These are phyloP conservation scores for Skeletonema marinoi DNA, from an alignment of 108 stramenopile species.

Conservation along the genomic window DNA sequence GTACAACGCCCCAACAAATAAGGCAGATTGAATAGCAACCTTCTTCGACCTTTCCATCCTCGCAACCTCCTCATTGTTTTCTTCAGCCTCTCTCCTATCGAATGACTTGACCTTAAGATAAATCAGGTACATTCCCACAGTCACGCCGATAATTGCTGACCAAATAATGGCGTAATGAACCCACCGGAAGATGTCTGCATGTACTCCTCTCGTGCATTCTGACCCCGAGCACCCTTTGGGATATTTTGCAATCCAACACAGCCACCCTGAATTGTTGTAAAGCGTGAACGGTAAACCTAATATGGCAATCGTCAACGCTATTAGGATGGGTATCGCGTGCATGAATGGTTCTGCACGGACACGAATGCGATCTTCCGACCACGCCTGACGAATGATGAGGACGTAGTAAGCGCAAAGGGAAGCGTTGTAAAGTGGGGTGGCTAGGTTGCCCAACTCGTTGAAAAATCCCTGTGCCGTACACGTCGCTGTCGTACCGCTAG, in stretches of 20 bases:
- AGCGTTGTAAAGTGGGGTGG: constrained; percentile 43
- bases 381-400: constrained; percentile 23
- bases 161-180: constrained; percentile 41
- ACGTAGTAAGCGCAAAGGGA: constrained; percentile 43
- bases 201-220: constrained; percentile 23
- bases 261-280: constrained; percentile 47
- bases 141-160: constrained; percentile 38
- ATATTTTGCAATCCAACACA: constrained; percentile 44
- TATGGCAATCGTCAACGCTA: constrained; percentile 32
- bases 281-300: constrained; percentile 33
- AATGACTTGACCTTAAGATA: constrained; percentile 26
- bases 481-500: constrained; percentile 40
- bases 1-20: constrained; percentile 50
- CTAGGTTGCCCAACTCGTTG: constrained; percentile 47
- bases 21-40: constrained; percentile 37
- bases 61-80: constrained; percentile 12
- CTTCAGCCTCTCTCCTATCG: constrained; percentile 4
- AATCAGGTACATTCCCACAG: constrained; percentile 39
- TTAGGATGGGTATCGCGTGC: constrained; percentile 21
- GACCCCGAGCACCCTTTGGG: constrained; percentile 16
- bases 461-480: constrained; percentile 54
- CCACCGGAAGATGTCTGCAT: constrained; percentile 39
- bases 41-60: constrained; percentile 28
- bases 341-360: constrained; percentile 18
- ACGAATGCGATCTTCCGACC: constrained; percentile 32